Evolutionary conservation across 768 basidiomycete genomes (phyloP).

Genomic region (Rossbeevera mucosa): DNA sequence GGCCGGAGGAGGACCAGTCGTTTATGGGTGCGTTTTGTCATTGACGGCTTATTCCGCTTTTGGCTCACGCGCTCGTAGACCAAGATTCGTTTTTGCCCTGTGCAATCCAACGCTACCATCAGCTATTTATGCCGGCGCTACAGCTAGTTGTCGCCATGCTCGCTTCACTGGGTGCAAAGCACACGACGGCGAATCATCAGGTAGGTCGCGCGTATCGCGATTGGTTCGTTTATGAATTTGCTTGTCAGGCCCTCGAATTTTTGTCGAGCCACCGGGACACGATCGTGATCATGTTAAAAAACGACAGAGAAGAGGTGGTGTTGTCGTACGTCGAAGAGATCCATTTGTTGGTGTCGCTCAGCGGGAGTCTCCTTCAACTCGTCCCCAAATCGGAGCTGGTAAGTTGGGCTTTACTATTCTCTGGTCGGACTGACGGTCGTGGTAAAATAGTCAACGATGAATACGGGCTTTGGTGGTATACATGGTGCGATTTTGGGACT

Average conservation of each 20-base stretch:
- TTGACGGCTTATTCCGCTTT: neutral
- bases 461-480: slow-evolving; percentile 79
- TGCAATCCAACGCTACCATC: slow-evolving; percentile 85
- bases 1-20: slow-evolving; percentile 78
- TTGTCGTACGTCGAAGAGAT: slow-evolving; percentile 72
- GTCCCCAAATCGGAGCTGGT: slow-evolving; percentile 79
- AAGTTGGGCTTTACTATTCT: slow-evolving; percentile 23
- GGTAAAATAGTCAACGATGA: slow-evolving; percentile 42
- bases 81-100: slow-evolving; percentile 84
- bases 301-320: slow-evolving; percentile 58
- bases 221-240: neutral
- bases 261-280: slow-evolving; percentile 80
- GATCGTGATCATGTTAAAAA: slow-evolving; percentile 75
- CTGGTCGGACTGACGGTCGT: neutral
- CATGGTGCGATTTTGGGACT: slow-evolving; percentile 76
- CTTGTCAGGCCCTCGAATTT: slow-evolving; percentile 54
- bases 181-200: slow-evolving; percentile 65
- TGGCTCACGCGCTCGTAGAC: slow-evolving; percentile 41
- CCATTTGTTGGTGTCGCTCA: slow-evolving; percentile 70
- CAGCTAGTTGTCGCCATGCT: slow-evolving; percentile 77
- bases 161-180: slow-evolving; percentile 68
- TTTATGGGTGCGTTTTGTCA: slow-evolving; percentile 59
- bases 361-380: slow-evolving; percentile 61
- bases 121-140: slow-evolving; percentile 80
- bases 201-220: slow-evolving; percentile 31